phyloP scores from a whole-genome alignment of 2,329 filamentous ascomycete genomes.

The Lasiodiplodia gonubiensis region DNA sequence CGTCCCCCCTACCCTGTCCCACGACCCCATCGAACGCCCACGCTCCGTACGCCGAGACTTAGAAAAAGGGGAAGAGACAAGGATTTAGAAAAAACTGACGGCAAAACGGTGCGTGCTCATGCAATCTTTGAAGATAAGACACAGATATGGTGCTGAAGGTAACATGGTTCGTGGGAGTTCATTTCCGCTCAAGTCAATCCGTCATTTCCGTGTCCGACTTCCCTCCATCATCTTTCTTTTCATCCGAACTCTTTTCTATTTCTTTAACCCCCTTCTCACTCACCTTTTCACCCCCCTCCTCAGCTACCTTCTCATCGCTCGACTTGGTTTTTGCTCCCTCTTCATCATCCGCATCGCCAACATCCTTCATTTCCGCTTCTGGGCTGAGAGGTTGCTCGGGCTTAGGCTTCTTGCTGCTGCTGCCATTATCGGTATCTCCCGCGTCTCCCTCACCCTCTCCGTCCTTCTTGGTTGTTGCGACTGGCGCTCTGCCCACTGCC shows the following conservation, averaged over 20 bases:
- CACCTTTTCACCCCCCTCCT: background rate
- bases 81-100: background rate
- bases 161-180: background rate
- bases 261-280: background rate
- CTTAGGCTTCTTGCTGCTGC: constrained; percentile 4
- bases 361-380: constrained; percentile 32
- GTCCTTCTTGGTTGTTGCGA: constrained; percentile 30
- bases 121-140: background rate
- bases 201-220: constrained; percentile 21
- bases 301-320: background rate
- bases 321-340: background rate
- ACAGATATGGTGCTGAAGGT: background rate
- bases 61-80: background rate
- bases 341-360: background rate
- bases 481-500: constrained; percentile 43
- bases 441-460: constrained; percentile 32
- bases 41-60: background rate
- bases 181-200: background rate
- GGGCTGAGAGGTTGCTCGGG: constrained; percentile 21
- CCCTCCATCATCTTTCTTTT: background rate
- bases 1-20: too few species aligned
- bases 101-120: background rate
- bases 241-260: constrained; percentile 1
- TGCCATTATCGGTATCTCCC: constrained; percentile 20
- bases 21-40: background rate